These are phyloP conservation scores for Carex parvula DNA, from an alignment of 176 grass and related monocot genomes.

Conservation along the genomic window DNA sequence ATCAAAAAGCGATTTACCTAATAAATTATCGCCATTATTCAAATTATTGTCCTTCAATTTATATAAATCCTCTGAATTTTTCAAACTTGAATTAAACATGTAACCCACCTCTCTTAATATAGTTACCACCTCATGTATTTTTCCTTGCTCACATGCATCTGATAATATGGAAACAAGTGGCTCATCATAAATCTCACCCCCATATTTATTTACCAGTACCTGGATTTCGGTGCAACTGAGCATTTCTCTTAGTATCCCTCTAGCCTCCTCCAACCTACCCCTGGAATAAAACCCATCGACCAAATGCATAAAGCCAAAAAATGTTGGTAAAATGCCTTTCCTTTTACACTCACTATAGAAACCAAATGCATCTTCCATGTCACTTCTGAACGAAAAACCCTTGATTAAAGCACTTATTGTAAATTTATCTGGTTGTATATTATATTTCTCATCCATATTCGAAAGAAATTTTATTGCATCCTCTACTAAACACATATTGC, in stretches of 20 bases:
- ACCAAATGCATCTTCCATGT: conserved; percentile 59
- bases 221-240: conserved; percentile 55
- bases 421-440: conserved; percentile 57
- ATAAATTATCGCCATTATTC: conserved; percentile 39
- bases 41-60: conserved; percentile 27
- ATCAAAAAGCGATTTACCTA: conserved; percentile 46
- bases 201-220: conserved; percentile 60
- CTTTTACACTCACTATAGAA: conserved; percentile 56
- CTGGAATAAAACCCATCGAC: conserved; percentile 69
- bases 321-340: conserved; percentile 57
- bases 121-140: conserved; percentile 59
- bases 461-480: conserved; percentile 58
- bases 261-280: conserved; percentile 90
- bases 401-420: conserved; percentile 66
- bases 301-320: conserved; percentile 73
- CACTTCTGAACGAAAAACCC: conserved; percentile 62
- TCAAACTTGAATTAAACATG: conserved; percentile 36
- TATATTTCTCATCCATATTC: conserved; percentile 44
- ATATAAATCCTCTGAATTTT: conserved; percentile 35
- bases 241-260: conserved; percentile 71
- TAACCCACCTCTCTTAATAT: conserved; percentile 67
- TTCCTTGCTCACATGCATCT: conserved; percentile 74
- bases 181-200: conserved; percentile 52
- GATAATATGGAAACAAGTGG: conserved; percentile 56
- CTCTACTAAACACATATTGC: conserved; percentile 63